Percentiles rank a stretch among this genome's conserved stretches.
phyloP scores from a whole-genome alignment of 2,329 filamentous ascomycete species.

The Sporothrix pallida region DNA sequence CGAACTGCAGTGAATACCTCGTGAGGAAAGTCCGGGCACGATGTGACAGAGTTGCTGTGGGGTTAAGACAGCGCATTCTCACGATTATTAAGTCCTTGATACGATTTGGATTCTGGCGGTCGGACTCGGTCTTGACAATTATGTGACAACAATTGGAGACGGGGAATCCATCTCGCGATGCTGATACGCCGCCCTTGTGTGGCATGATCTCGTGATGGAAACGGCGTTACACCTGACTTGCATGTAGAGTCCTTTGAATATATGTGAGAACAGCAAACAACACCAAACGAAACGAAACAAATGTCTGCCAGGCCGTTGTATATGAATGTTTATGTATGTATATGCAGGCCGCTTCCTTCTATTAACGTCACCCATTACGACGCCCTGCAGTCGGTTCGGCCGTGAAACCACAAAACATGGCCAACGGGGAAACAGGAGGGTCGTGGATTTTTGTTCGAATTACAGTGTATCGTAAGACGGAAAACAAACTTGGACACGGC shows the following conservation, averaged over 20 bases:
- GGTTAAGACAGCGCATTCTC: conserved; percentile 8
- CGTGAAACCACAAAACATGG: neutral
- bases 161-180: neutral
- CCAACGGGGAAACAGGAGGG: neutral
- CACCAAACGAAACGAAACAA: neutral
- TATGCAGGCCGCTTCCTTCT: neutral
- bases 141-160: neutral
- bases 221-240: neutral
- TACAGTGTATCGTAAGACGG: neutral
- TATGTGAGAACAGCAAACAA: neutral
- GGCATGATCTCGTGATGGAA: neutral
- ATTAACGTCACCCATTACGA: conserved; percentile 5
- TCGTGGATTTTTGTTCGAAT: neutral
- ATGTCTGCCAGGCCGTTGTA: neutral
- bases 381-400: conserved; percentile 22
- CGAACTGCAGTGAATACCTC: neutral
- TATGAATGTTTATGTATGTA: neutral
- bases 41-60: conserved; percentile 7
- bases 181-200: neutral
- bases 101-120: neutral
- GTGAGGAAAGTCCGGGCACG: neutral
- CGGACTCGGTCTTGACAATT: neutral
- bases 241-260: neutral
- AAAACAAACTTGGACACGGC: neutral
- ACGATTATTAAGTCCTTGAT: neutral